Evolutionary conservation across 2,329 filamentous ascomycete species (phyloP), one percentile per base, ranked within the genome.

Genomic region (Decorospora gaudefroyi): DNA sequence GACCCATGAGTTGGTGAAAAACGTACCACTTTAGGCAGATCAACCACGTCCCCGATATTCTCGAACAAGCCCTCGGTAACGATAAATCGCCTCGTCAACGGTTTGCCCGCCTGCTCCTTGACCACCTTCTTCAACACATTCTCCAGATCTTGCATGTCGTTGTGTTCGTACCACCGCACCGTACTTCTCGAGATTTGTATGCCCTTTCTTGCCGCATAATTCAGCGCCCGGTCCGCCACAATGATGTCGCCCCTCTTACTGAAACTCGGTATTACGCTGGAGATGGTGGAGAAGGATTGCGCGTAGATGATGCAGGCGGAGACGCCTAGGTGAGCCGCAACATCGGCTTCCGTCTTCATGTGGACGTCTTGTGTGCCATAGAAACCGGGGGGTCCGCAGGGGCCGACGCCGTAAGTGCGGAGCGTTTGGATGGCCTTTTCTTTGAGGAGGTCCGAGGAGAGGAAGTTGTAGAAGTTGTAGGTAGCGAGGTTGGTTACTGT

Each of bases 311-410:
- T 97, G 66, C 90, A 95, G 21, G 87, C 85, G 41, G 91, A 84
- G 1, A 88, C 89, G 16, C 93, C 93, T 17, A 99, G 74, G 67
- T 92, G 95, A 7, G 87, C 82, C 16, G 93, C 90, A 64, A 99
- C 91, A 68, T 97, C 92, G 43, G 88, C 83, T 74, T 99, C 93
- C 11, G 90, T 90, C 76, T 95, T 93, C 83, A 96, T 92, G 72
- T 99, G 93, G 31, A 97, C 91, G 72, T 99, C 93, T 70, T 97
- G 92, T 21, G 90, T 99, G 55, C 91, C 93, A 74, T 99, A 99
- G 75, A 99, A 99, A 54, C 95, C 91, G 4, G 93, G 93, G 12
- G 93, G 93, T 13, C 93, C 93, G 68, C 93, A 99, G 44, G 93
- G 92, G 6, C 93, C 95, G 27, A 99, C 95, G 43, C 93, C 93